Conservation (phyloP, 2,329 filamentous ascomycete genomes). For the Fusarium circinatum region DNA sequence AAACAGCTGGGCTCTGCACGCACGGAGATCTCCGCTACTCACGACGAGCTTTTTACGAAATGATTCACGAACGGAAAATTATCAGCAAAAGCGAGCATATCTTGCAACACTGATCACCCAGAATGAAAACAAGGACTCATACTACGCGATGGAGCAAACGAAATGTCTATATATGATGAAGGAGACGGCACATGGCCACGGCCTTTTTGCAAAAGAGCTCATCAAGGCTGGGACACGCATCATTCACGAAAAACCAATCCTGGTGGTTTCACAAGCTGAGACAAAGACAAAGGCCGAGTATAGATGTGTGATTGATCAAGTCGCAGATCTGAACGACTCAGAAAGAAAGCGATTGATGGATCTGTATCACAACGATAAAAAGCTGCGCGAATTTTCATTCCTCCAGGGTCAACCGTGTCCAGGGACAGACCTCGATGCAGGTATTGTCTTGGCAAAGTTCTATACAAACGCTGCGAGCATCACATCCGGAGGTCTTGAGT, state of each 20-base stretch:
- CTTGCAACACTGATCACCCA: not conserved
- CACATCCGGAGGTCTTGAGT: not conserved
- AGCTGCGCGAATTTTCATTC: conserved; percentile 15
- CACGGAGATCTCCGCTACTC: not conserved
- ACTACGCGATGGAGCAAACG: not conserved
- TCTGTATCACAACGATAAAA: conserved; percentile 12
- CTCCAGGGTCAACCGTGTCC: conserved; percentile 1
- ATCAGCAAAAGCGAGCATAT: not conserved
- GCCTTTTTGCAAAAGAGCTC: not conserved
- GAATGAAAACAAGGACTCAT: not conserved
- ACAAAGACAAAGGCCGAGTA: not conserved
- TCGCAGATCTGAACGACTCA: not conserved
- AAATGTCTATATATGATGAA: not conserved
- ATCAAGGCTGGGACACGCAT: conserved; percentile 16
- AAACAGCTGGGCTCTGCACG: not conserved
- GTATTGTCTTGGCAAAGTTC: conserved; percentile 14
- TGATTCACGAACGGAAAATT: not conserved
- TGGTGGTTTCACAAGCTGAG: conserved; percentile 6
- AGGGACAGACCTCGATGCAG: not conserved
- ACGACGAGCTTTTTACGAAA: not conserved
- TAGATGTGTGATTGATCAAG: conserved; percentile 11
- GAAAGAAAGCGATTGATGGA: not conserved
- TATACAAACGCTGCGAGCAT: conserved; percentile 24
- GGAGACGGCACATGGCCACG: not conserved
- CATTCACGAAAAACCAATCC: conserved; percentile 1